Evolutionary conservation across 306 rosid genomes (phyloP), one percentile per base, ranked within the genome.

Genomic region (Parietaria judaica): DNA sequence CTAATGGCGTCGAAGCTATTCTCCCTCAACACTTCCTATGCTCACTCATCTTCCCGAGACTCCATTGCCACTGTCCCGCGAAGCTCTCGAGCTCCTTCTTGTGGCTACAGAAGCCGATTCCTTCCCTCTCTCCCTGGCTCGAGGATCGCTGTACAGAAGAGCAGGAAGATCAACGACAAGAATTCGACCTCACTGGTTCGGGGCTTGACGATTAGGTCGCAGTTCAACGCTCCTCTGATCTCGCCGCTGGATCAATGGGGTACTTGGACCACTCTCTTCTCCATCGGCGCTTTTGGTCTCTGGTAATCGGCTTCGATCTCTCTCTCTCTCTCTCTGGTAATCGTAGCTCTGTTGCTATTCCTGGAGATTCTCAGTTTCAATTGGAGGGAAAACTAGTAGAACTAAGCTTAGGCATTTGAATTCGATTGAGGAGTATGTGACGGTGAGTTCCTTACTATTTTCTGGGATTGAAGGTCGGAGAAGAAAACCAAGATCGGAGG

Each of bases 241-340:
- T 71, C 89, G 60, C 81, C 94, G 3, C 67, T 74, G 13, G 96
- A 88, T 37, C 75, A 80, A 46, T 88, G 87, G 94, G 90, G 90
- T 58, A 85, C 62, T 71, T 88, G 87, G 94, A 72, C 87, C 31
- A 80, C 74, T 54, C 80, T 85, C 67, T 83, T 85, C 54, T 80
- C 90, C 45, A 43, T 74, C 0, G 89, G 83, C 6, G 90, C 94
- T 31, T 79, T 88, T 14, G 94, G 94, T 61, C 56, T 88, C 70
- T 88, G 96, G 90, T 80, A 64, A 70, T 23, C 12, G 35, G 41
- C 45, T 49, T 49, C 53, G 1, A 49, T 41, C 45, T 41, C 46
- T n/a, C 23, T n/a, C 56, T 36, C 55, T 0, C 44, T 12, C 69
- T 9, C 47, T 56, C 38, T 14, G 57, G 17, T 31, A 53, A 14